Evolutionary conservation across 352 stramenopile genomes (phyloP).

Genomic region (Pythium oligandrum): DNA sequence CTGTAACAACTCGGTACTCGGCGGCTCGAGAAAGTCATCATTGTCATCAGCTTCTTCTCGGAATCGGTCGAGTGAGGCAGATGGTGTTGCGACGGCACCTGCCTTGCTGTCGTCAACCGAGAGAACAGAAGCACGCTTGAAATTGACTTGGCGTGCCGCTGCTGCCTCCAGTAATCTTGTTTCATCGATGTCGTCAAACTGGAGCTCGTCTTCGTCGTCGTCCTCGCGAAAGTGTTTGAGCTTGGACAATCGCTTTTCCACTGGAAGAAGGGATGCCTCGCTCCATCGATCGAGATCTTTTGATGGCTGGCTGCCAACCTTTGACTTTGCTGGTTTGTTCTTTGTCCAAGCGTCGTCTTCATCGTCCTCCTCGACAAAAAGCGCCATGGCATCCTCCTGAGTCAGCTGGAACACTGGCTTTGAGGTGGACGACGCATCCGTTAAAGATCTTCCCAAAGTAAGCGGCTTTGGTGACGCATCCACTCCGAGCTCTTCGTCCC

Average conservation of each 20-base stretch:
- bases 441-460: slow-evolving; percentile 6
- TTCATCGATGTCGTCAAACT: slow-evolving; percentile 75
- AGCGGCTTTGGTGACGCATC: slow-evolving; percentile 35
- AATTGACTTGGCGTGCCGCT: slow-evolving; percentile 2
- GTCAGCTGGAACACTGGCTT: slow-evolving; percentile 57
- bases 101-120: no score
- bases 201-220: slow-evolving; percentile 42
- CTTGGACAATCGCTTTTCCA: slow-evolving; percentile 60
- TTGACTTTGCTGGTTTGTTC: slow-evolving; percentile 1
- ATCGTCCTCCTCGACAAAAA: slow-evolving; percentile 67
- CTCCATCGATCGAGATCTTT: slow-evolving; percentile 33
- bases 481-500: slow-evolving; percentile 79
- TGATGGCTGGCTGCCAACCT: background rate
- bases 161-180: slow-evolving; percentile 43
- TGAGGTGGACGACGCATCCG: background rate
- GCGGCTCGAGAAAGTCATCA: slow-evolving; percentile 10
- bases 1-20: slow-evolving; percentile 12
- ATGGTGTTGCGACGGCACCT: no score
- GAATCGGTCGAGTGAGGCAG: slow-evolving; percentile 16
- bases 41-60: slow-evolving; percentile 20
- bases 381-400: slow-evolving; percentile 65
- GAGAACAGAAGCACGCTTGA: background rate
- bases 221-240: slow-evolving; percentile 74
- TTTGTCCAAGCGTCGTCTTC: slow-evolving; percentile 8
- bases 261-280: slow-evolving; percentile 49